Evolutionary conservation across 1,284 basidiomycete species (phyloP), one percentile per base, ranked within the genome.

Genomic region (Microbotryum silenes-acaulis): DNA sequence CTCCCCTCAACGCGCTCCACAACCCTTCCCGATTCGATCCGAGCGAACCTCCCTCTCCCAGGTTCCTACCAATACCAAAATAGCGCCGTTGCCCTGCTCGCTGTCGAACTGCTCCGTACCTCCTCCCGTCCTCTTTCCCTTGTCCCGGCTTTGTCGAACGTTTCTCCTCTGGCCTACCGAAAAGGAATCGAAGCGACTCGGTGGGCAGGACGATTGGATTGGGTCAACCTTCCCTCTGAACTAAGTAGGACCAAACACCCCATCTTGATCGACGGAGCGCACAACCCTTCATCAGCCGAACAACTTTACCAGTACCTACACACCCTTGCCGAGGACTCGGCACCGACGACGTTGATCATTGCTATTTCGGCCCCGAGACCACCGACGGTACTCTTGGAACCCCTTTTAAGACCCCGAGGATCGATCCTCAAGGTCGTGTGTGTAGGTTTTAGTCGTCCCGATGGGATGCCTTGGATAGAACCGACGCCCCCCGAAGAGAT

Each of bases 381-480:
- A 75, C 65, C 78, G 72, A 33, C 72, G 53, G 85, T 85, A 0
- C 90, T 85, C 72, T 79, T 96, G 67, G 75, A 91, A 46, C 83
- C 83, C 0, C 79, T 94, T 29, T 91, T 91, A 86, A 61, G 89
- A 87, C 0, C 78, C 91, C n/a, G 73, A 76, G 3, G 85, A 85
- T 0, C 78, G 91, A 16, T 74, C 23, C 37, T 16, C 9, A 23
- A 20, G n/a, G 33, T 65, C n/a, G 57, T 57, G 9, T 67, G 55
- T 21, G 54, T 31, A 20, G 47, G 76, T 18, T 80, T 81, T 49
- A 86, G 88, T 66, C 82, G 85, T 1, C 83, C 84, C 0, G 86
- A 85, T 16, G 87, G 85, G 6, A 96, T 97, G 92, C 89, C 91
- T 0, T 97, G 92, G 92, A 85, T 96, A 33, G 80, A 78, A 48